phyloP scores from a whole-genome alignment of 257 asterid species.

The Cordia subcordata region DNA sequence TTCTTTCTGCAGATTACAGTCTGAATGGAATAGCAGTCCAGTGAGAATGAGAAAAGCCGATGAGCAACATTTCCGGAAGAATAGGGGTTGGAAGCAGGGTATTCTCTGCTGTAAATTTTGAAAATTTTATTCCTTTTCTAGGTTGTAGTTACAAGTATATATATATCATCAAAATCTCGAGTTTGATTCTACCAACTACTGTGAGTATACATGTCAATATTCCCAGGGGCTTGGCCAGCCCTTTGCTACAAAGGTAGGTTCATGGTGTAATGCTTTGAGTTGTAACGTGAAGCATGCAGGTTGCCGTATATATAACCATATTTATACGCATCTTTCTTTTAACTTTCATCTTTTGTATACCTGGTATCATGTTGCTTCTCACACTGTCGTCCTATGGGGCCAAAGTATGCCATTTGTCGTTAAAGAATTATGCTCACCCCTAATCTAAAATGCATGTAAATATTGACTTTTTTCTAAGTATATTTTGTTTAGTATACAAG shows the following conservation, averaged over 20 bases:
- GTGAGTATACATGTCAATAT: slow-evolving; percentile 53
- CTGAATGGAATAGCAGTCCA: slow-evolving; percentile 94
- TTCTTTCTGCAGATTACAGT: slow-evolving; percentile 50
- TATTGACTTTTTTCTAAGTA: too few relatives aligned
- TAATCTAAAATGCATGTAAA: too few relatives aligned
- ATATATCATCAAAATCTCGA: slow-evolving; percentile 22
- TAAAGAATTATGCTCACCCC: too few relatives aligned
- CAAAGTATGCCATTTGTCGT: too few relatives aligned
- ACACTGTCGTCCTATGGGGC: too few relatives aligned
- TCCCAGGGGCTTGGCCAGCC: slow-evolving; percentile 23
- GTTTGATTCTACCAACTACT: slow-evolving; percentile 14
- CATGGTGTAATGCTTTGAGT: slow-evolving; percentile 21
- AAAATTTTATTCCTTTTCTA: slow-evolving; percentile 20
- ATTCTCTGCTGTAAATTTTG: slow-evolving; percentile 89
- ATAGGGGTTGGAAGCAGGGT: slow-evolving; percentile 69
- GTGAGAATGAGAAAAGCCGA: slow-evolving; percentile 83
- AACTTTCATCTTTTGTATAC: slow-evolving; percentile 1
- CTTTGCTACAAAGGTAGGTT: slow-evolving; percentile 17
- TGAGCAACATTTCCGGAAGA: slow-evolving; percentile 49
- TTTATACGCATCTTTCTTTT: slow-evolving; percentile 9
- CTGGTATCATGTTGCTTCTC: neutral
- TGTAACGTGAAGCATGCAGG: slow-evolving; percentile 18
- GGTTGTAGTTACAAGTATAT: slow-evolving; percentile 27
- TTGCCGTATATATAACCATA: slow-evolving; percentile 16
- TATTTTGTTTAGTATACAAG: too few relatives aligned